Evolutionary conservation across 768 basidiomycete species (phyloP).

Genomic region (Tylopilus plumbeoviolaceoides): DNA sequence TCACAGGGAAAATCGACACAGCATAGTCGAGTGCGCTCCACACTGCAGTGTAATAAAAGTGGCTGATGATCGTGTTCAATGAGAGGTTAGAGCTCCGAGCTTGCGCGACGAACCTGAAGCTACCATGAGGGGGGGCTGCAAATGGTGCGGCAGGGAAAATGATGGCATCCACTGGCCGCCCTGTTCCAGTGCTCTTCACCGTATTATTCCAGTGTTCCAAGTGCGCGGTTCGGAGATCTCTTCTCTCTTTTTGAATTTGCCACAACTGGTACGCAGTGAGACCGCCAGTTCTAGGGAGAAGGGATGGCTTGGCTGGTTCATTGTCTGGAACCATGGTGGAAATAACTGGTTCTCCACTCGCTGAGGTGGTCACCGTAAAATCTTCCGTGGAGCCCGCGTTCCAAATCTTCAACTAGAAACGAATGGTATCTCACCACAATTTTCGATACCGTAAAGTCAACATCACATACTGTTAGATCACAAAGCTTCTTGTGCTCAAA

Average conservation of each 20-base stretch:
- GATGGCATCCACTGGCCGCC: constrained; percentile 72
- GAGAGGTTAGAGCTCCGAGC: neutral
- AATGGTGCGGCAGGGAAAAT: constrained; percentile 61
- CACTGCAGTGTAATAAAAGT: constrained; percentile 51
- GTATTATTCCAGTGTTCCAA: constrained; percentile 62
- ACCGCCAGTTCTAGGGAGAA: constrained; percentile 25
- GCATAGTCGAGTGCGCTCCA: constrained; percentile 72
- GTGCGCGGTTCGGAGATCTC: constrained; percentile 50
- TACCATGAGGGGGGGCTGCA: constrained; percentile 61
- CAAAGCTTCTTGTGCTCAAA: constrained; percentile 47
- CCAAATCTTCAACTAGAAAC: constrained; percentile 40
- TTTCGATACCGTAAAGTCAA: constrained; percentile 9
- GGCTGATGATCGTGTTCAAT: constrained; percentile 29
- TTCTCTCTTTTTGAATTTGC: constrained; percentile 53
- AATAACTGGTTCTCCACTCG: constrained; percentile 53
- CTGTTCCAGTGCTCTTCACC: constrained; percentile 50
- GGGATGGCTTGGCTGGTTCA: constrained; percentile 11
- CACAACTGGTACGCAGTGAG: constrained; percentile 60
- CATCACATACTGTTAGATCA: constrained; percentile 35
- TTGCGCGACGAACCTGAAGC: constrained; percentile 39
- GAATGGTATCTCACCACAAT: neutral
- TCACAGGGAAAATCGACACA: constrained; percentile 59
- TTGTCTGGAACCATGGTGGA: constrained; percentile 40
- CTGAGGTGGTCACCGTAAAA: constrained; percentile 32
- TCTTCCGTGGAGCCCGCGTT: constrained; percentile 48